These are phyloP conservation scores for Diplocarpon mali DNA, from an alignment of 2,329 filamentous ascomycete genomes.

Conservation along the genomic window DNA sequence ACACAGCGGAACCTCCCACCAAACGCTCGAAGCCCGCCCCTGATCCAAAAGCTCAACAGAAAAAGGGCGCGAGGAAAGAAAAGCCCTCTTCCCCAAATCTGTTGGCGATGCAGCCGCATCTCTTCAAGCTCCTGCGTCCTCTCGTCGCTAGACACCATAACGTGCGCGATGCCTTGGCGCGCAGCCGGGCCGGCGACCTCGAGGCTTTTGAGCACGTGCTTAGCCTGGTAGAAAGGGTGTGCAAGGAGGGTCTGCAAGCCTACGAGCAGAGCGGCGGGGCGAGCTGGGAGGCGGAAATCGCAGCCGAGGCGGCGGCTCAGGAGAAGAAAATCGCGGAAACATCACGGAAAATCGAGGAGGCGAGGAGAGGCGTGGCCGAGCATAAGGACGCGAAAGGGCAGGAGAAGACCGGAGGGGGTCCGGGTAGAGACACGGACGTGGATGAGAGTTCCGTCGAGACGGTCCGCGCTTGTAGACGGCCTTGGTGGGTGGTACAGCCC, in stretches of 20 bases:
- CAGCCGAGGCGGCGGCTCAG: conserved; percentile 19
- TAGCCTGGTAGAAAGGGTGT: conserved; percentile 60
- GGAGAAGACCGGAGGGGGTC: conserved; percentile 25
- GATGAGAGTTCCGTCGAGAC: conserved; percentile 53
- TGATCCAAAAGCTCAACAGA: conserved; percentile 15
- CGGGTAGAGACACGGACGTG: conserved; percentile 21
- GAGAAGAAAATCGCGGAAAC: conserved; percentile 25
- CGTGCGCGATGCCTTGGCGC: conserved; percentile 74
- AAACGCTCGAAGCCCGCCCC: conserved; percentile 28
- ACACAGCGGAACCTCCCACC: conserved; percentile 20
- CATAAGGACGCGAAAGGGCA: conserved; percentile 27
- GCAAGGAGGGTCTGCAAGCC: conserved; percentile 61
- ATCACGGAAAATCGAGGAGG: conserved; percentile 27
- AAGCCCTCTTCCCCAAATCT: conserved; percentile 48
- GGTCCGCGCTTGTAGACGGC: conserved; percentile 63
- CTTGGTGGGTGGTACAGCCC: conserved; percentile 86
- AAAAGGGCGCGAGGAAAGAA: conserved; percentile 27
- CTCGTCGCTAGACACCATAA: conserved; percentile 72
- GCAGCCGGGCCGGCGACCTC: conserved; percentile 58
- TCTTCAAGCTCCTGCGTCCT: conserved; percentile 83
- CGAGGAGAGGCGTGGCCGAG: conserved; percentile 34
- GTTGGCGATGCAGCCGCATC: conserved; percentile 74
- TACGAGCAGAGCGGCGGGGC: conserved; percentile 44
- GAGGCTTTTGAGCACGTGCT: conserved; percentile 68
- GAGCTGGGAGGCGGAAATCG: conserved; percentile 35